These are phyloP conservation scores for Ceratocystis smalleyi DNA, from an alignment of 2,329 filamentous ascomycete genomes.

Conservation along the genomic window DNA sequence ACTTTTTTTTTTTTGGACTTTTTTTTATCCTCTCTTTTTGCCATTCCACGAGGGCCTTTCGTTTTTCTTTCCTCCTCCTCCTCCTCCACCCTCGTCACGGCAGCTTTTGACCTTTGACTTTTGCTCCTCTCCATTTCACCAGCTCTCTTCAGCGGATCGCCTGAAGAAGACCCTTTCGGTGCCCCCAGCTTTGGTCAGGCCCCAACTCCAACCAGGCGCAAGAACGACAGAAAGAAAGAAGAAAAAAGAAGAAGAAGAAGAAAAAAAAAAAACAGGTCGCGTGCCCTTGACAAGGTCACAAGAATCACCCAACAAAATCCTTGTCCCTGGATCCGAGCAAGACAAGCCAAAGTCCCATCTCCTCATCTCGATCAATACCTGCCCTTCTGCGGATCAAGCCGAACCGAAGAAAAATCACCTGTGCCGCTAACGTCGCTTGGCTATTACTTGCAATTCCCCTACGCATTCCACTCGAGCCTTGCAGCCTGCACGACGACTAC, in stretches of 20 bases:
- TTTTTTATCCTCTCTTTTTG: constrained; percentile 9
- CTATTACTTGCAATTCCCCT: not conserved
- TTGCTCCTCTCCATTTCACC: not conserved
- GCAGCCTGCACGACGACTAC: no score
- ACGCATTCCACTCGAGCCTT: not conserved
- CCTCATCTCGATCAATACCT: not conserved
- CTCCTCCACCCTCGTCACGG: not conserved
- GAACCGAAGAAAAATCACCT: not conserved
- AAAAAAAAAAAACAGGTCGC: not conserved
- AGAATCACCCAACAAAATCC: not conserved
- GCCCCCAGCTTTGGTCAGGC: not conserved
- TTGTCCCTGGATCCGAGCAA: not conserved
- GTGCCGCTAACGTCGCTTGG: not conserved
- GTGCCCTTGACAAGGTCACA: not conserved
- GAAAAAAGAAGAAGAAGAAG: not conserved
- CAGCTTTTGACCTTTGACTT: not conserved
- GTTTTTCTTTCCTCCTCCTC: not conserved
- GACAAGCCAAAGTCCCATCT: not conserved
- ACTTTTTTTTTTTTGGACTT: constrained; percentile 7
- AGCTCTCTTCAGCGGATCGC: not conserved
- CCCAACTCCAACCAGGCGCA: not conserved
- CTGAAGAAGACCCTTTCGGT: not conserved
- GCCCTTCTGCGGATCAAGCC: not conserved
- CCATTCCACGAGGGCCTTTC: no score
- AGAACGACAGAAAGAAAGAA: not conserved